phyloP scores from a whole-genome alignment of 2,329 filamentous ascomycete species.

The Xylariomycetidae sp. region DNA sequence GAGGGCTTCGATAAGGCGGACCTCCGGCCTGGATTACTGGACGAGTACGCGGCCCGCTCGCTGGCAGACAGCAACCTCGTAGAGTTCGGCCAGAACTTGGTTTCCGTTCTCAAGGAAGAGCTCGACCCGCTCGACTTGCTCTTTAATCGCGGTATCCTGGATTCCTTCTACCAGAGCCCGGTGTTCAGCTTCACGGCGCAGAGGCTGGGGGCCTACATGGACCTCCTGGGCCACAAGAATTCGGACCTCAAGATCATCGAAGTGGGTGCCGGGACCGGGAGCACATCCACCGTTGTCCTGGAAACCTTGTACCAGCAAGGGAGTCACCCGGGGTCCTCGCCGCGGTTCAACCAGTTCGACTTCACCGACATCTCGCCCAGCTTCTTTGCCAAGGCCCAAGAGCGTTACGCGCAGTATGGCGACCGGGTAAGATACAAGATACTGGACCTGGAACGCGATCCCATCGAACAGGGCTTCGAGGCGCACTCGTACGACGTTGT shows the following conservation, averaged over 20 bases:
- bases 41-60: no score
- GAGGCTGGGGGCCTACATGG: not conserved
- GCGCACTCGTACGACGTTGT: constrained; percentile 7
- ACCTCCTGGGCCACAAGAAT: constrained; percentile 1
- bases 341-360: constrained; percentile 4
- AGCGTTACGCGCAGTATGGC: constrained; percentile 1
- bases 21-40: no score
- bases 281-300: not conserved
- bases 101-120: no score
- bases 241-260: constrained; percentile 1
- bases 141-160: not conserved
- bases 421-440: constrained; percentile 6
- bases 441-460: constrained; percentile 7
- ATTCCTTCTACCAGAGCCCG: not conserved
- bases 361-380: constrained; percentile 9
- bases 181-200: not conserved
- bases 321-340: not conserved
- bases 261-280: constrained; percentile 2
- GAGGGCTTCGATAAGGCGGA: no score
- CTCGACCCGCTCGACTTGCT: not conserved
- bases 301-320: not conserved
- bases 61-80: no score
- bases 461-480: constrained; percentile 8
- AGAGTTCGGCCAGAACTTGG: no score
- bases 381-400: constrained; percentile 8